phyloP scores from a whole-genome alignment of 495 filamentous ascomycete species.

The Chaetomium tenue region DNA sequence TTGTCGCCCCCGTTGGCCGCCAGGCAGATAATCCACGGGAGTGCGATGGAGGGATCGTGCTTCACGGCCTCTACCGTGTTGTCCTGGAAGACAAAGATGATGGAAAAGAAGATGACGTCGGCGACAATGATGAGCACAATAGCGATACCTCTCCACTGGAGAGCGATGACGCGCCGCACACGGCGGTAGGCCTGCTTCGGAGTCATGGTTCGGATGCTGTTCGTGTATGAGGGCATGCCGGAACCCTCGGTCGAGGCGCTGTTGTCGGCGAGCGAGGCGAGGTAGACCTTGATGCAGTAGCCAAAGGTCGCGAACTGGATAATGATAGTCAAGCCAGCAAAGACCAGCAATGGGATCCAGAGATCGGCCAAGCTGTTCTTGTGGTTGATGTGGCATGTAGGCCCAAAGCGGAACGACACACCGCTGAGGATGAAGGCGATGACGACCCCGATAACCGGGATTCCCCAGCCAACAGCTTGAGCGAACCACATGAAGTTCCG shows the following conservation, averaged over 20 bases:
- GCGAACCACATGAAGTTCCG: conserved; percentile 87
- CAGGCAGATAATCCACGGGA: conserved; percentile 71
- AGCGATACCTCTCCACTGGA: conserved; percentile 90
- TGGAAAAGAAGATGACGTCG: conserved; percentile 87
- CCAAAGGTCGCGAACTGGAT: conserved; percentile 82
- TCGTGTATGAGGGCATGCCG: conserved; percentile 71
- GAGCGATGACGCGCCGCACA: conserved; percentile 76
- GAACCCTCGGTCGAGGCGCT: conserved; percentile 67
- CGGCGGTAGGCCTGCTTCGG: conserved; percentile 86
- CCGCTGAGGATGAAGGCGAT: conserved; percentile 80
- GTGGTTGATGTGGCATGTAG: conserved; percentile 90
- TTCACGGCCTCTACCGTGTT: conserved; percentile 57
- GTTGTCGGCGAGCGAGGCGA: conserved; percentile 76
- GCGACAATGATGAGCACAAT: conserved; percentile 83
- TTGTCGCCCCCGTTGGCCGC: conserved; percentile 58
- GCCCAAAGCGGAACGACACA: conserved; percentile 89
- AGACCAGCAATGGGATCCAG: conserved; percentile 83
- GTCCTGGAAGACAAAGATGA: conserved; percentile 86
- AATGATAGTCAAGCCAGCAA: conserved; percentile 73
- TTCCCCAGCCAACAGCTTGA: conserved; percentile 75
- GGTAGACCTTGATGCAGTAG: conserved; percentile 93
- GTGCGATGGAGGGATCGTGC: conserved; percentile 52
- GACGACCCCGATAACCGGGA: conserved; percentile 70
- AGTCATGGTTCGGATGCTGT: conserved; percentile 77
- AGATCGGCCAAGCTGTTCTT: conserved; percentile 74